These are phyloP conservation scores for Quercus wislizeni DNA, from an alignment of 306 rosid genomes.

Conservation along the genomic window DNA sequence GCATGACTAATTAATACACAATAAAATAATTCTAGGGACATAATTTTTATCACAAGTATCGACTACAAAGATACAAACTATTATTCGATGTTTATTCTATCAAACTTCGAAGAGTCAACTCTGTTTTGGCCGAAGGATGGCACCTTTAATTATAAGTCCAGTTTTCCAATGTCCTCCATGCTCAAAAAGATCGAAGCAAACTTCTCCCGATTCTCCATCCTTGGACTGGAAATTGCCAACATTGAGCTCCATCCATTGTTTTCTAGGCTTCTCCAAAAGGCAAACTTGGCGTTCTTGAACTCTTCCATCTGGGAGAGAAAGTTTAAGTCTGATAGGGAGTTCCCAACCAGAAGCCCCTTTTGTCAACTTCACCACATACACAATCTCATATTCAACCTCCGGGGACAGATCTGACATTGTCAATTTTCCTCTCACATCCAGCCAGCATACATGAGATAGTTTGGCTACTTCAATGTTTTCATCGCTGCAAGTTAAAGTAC, in stretches of 20 bases:
- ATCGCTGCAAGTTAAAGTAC: background rate
- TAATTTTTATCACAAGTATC: too few relatives aligned
- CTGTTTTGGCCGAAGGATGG: conserved; percentile 2
- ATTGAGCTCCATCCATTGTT: conserved; percentile 4
- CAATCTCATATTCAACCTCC: conserved; percentile 12
- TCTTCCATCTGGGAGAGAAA: background rate
- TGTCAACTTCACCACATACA: conserved; percentile 10
- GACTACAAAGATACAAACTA: too few relatives aligned
- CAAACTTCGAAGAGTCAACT: too few relatives aligned
- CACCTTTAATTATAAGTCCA: background rate
- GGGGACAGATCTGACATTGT: conserved; percentile 17
- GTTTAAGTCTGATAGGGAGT: conserved; percentile 1
- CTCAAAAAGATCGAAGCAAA: background rate
- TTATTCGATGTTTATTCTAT: too few relatives aligned
- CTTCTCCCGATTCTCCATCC: background rate
- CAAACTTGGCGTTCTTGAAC: background rate
- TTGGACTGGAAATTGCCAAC: background rate
- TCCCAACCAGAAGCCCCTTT: conserved; percentile 25
- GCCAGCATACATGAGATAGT: background rate
- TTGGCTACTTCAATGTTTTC: conserved; percentile 21
- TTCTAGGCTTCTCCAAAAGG: conserved; percentile 1
- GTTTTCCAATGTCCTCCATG: conserved; percentile 1
- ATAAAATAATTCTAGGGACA: too few relatives aligned
- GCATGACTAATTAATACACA: too few relatives aligned
- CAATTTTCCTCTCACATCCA: conserved; percentile 13